Evolutionary conservation across 805 yeast genomes (phyloP).

Genomic region (Kregervanrija delftensis): DNA sequence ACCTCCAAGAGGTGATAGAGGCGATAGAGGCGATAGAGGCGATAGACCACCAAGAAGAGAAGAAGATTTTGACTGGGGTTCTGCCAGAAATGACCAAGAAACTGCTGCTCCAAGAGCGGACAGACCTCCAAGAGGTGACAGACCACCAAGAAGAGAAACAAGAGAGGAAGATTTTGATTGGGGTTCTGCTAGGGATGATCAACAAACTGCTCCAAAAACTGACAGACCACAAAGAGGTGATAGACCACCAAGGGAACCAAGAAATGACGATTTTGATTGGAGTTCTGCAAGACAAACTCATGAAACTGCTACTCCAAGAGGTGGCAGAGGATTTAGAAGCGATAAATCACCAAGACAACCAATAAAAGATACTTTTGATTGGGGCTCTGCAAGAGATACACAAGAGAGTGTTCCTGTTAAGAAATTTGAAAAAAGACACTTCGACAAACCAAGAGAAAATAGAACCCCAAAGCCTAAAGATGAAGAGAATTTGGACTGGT

Average conservation of each 20-base stretch:
- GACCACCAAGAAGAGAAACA: conserved; percentile 9
- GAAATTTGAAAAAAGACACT: conserved; percentile 9
- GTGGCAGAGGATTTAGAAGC: conserved; percentile 17
- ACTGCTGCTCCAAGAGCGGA: conserved; percentile 25
- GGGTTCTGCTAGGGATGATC: conserved; percentile 31
- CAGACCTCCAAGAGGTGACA: conserved; percentile 14
- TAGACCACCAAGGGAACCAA: conserved; percentile 30
- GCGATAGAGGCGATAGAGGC: conserved; percentile 50
- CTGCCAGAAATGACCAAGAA: conserved; percentile 22
- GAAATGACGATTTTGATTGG: conserved; percentile 37
- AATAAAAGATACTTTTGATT: conserved; percentile 32
- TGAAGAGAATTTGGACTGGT: conserved; percentile 16
- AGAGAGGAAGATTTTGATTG: conserved; percentile 51
- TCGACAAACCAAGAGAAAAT: conserved; percentile 7
- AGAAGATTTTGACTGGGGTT: conserved; percentile 40
- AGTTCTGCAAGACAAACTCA: conserved; percentile 34
- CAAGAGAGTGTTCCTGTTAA: conserved; percentile 7
- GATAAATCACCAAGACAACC: conserved; percentile 16
- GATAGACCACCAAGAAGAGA: conserved; percentile 19
- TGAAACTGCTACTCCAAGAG: conserved; percentile 29
- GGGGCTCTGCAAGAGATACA: conserved; percentile 31
- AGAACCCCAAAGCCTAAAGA: conserved; percentile 10
- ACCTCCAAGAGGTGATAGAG: conserved; percentile 23
- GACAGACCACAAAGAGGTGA: conserved; percentile 20
- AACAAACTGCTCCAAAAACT: conserved; percentile 10